phyloP scores from a whole-genome alignment of 2,329 filamentous ascomycete species.

The Drechslerella dactyloides region DNA sequence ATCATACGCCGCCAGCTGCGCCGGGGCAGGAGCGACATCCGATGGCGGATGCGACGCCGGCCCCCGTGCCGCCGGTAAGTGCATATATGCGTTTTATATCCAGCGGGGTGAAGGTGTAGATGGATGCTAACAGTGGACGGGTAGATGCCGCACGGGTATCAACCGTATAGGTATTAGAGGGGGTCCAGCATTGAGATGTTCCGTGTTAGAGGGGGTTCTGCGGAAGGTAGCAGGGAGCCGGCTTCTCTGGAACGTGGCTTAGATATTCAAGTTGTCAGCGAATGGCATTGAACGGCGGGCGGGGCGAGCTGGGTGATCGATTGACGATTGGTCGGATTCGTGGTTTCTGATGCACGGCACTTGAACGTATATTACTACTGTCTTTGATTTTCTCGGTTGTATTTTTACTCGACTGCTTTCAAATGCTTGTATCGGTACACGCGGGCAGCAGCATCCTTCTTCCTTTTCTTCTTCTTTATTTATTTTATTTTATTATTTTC shows the following conservation, averaged over 20 bases:
- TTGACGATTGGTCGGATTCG: too few relatives aligned
- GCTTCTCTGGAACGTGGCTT: neutral
- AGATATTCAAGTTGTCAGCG: neutral
- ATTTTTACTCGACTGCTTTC: too few relatives aligned
- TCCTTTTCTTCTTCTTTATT: too few relatives aligned
- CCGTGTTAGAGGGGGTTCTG: neutral
- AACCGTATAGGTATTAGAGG: slow-evolving; percentile 48
- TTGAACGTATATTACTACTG: too few relatives aligned
- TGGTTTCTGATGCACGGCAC: too few relatives aligned
- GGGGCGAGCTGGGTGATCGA: too few relatives aligned
- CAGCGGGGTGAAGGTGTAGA: neutral
- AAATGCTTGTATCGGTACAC: too few relatives aligned
- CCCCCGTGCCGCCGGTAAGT: slow-evolving; percentile 27
- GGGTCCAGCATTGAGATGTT: neutral
- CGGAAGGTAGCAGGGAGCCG: slow-evolving; percentile 1
- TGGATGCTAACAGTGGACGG: neutral
- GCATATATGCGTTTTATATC: neutral
- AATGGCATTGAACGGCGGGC: too few relatives aligned
- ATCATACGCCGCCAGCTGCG: neutral
- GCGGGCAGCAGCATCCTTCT: too few relatives aligned
- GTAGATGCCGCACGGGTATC: slow-evolving; percentile 47
- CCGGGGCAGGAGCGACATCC: slow-evolving; percentile 37
- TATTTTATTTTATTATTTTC: too few relatives aligned
- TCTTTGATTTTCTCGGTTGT: too few relatives aligned
- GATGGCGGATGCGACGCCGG: slow-evolving; percentile 41